These are phyloP conservation scores for Boletus subcaerulescens DNA, from an alignment of 768 basidiomycete species.

Conservation along the genomic window DNA sequence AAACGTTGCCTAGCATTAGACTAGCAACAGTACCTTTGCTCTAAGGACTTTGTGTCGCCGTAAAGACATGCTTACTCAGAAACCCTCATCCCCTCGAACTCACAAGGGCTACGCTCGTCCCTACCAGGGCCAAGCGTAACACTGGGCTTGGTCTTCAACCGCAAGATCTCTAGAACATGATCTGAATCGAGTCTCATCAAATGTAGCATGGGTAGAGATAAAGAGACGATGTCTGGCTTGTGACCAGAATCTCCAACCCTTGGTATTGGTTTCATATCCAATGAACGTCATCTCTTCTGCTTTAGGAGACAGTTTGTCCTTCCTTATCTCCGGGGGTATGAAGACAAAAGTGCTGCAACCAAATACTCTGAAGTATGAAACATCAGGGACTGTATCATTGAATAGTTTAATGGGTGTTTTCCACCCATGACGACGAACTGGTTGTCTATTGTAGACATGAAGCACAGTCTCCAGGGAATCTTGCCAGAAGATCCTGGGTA, in stretches of 20 bases:
- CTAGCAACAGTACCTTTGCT: no score
- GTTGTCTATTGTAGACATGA: neutral
- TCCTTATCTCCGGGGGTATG: neutral
- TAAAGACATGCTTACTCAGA: no score
- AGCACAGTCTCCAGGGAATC: neutral
- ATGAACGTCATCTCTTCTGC: neutral
- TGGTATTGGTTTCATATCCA: neutral
- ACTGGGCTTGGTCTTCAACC: no score
- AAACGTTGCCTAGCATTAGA: no score
- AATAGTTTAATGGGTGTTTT: neutral
- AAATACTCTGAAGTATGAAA: neutral
- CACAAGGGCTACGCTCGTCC: no score
- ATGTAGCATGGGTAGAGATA: no score
- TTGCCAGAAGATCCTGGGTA: neutral
- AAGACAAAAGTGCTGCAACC: neutral
- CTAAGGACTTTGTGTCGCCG: no score
- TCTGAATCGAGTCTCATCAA: no score
- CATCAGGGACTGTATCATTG: neutral
- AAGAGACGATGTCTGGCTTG: no score
- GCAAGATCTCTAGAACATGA: no score
- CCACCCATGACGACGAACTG: neutral
- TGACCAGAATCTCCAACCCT: neutral
- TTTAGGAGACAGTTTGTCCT: neutral
- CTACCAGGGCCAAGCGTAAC: no score
- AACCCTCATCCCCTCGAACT: no score